Percentiles rank a stretch among this genome's conserved stretches.
Evolutionary conservation across 306 rosid species (phyloP).

Genomic region (Begonia fuchsioides): DNA sequence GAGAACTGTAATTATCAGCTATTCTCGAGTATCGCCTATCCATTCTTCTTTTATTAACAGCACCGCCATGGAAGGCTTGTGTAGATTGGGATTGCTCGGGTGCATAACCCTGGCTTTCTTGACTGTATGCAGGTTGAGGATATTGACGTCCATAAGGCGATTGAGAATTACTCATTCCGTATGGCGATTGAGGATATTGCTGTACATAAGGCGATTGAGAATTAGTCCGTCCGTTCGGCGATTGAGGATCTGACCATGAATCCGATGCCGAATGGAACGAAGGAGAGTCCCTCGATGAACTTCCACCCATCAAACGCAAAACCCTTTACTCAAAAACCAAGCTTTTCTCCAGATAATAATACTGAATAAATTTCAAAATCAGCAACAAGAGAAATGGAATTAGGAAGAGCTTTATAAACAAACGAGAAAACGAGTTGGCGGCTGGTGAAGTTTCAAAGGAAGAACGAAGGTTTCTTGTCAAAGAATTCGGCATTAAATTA

Average conservation of each 20-base stretch:
- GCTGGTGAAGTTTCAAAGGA: no score
- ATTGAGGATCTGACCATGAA: no score
- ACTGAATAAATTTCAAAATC: slow-evolving; percentile 5
- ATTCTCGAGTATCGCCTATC: slow-evolving; percentile 79
- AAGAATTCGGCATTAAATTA: no score
- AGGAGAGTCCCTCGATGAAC: slow-evolving; percentile 46
- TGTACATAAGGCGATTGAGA: neutral
- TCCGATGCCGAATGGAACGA: slow-evolving; percentile 20
- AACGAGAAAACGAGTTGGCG: no score
- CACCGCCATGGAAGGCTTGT: slow-evolving; percentile 1
- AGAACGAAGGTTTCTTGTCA: no score
- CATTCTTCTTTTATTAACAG: slow-evolving; percentile 17
- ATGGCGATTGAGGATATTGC: no score
- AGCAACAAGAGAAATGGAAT: slow-evolving; percentile 5
- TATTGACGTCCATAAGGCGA: slow-evolving; percentile 14
- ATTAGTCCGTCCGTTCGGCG: no score
- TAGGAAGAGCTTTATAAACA: neutral
- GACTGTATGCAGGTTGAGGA: slow-evolving; percentile 19
- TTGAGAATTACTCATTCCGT: no score
- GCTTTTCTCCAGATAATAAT: slow-evolving; percentile 11
- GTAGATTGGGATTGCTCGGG: slow-evolving; percentile 24
- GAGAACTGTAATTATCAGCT: slow-evolving; percentile 54
- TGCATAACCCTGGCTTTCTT: slow-evolving; percentile 28
- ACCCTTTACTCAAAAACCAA: slow-evolving; percentile 5
- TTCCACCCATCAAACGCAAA: slow-evolving; percentile 55